Conservation (phyloP, 768 basidiomycete genomes). For the Mycena capillaripes region DNA sequence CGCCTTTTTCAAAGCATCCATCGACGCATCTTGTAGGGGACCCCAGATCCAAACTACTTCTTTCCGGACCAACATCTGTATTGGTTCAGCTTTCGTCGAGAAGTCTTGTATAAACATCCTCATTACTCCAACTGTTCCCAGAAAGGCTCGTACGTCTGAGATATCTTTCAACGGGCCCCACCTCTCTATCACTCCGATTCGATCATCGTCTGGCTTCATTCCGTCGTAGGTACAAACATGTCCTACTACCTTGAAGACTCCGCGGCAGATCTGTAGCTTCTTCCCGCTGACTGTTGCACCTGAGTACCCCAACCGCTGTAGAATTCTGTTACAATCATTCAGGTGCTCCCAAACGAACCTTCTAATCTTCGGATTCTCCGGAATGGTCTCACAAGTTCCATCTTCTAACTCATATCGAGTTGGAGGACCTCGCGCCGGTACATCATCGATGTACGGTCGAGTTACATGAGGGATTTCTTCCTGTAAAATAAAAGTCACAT, state of each 20-base stretch:
- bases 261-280: background rate
- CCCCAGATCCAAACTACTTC: too few species aligned
- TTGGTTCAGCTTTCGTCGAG: too few species aligned
- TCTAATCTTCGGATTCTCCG: background rate
- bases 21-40: too few species aligned
- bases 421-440: background rate
- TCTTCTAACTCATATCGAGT: background rate
- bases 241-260: constrained; percentile 2
- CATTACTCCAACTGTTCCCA: background rate
- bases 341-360: background rate
- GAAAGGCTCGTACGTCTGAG: too few species aligned
- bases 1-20: too few species aligned
- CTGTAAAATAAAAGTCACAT: too few species aligned
- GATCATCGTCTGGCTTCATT: constrained; percentile 12
- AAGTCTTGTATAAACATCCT: too few species aligned
- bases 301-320: background rate
- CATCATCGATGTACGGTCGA: constrained; percentile 28
- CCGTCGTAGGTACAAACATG: constrained; percentile 12
- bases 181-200: background rate
- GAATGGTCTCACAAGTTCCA: background rate
- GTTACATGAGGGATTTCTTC: constrained; percentile 17
- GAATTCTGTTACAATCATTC: background rate
- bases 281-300: background rate
- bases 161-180: background rate
- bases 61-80: too few species aligned